Base-by-base conservation (phyloP, 2,329 filamentous ascomycete genomes). In the Colletotrichum euphorbiae region DNA sequence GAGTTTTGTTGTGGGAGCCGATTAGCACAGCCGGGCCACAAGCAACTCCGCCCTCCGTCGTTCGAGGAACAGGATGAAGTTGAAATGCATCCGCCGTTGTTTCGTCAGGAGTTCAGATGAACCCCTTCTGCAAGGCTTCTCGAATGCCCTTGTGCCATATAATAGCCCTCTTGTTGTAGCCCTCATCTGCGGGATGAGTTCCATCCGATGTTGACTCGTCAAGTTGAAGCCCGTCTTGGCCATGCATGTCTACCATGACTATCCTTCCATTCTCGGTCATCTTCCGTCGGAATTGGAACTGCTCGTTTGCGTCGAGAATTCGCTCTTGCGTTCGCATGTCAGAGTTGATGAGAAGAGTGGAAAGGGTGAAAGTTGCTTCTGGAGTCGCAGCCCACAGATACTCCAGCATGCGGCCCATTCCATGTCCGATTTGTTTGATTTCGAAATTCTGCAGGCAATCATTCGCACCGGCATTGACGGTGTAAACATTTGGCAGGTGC, bases 401-500 rank as follows among this genome's bases (percentile, higher is more conserved):
- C 13, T 51, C 48, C 48, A 13, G 9, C 2, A 51, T 7, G 4
- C 12, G 24, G 48, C 0, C 48, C 24, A 51, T 19, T 33, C 28
- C 15, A 17, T 51, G 15, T 51, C 15, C 48, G 6, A 75, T 74
- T 15, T 70, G 70, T 7, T 72, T 15, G n/a, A 79, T 61, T 57
- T 78, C 73, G 15, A 74, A 67, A 65, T 77, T 71, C 33, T 75
- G 75, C 33, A 74, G 67, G 70, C 78, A 79, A 69, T 83, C 80
- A 67, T 82, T 82, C 13, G 80, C 79, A 2, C 80, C 80, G 7
- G 73, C 76, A 63, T 82, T 80, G 64, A 82, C 66, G 7, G 79
- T 71, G 46, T 81, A 73, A 12, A 81, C 28, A 60, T 81, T 78
- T 1, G 81, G 80, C 66, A 73, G 72, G 60, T 74, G 73, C 33